Base-by-base conservation (phyloP, 1,284 basidiomycete genomes). In the Puccinia novopanici region DNA sequence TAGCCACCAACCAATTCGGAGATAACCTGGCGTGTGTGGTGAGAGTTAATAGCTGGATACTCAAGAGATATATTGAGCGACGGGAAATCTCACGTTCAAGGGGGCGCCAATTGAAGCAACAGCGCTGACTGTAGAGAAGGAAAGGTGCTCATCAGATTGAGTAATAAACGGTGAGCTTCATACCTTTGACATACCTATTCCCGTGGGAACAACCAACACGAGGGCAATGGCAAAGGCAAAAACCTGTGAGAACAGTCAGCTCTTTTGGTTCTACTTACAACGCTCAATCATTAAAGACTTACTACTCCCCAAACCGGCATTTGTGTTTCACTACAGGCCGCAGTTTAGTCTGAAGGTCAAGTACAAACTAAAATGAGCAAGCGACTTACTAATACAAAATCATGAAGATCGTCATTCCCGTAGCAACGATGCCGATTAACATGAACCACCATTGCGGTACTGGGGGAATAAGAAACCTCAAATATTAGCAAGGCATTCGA, bases 391-490 rank as follows among this genome's bases (percentile, higher is more conserved):
- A 79, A 70, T 82, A 81, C 54, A 78, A 83, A 82, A 72, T 84
- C 74, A 68, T 83, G 81, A 48, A 83, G 81, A 71, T 83, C 82
- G 52, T 83, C 84, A 68, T 84, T 57, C 10, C 74, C 81, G 86
- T 83, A 0, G 85, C 82, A 67, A 83, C n/a, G 34, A 84, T 65
- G 22, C 85, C 82, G 13, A 86, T 82, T 10, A 40, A 80, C 50
- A 81, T 76, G 79, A 85, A 86, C 82, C 83, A 83, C 84, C 84
- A 86, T 75, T 86, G 84, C 13, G 86, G 86, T 1, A 86, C 81
- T 81, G 63, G 9, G 42, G 42, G 34, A 24, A 55, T 72, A 3
- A 17, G 61, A 59, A 50, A 30, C 9, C 19, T 42, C 27, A 8
- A 48, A 27, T 3, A 37, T 63, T 2, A 59, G 22, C 19, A n/a